Percentiles rank a stretch among this genome's conserved stretches.
Conservation (phyloP, 345 rosid species). For the Microcos paniculata region DNA sequence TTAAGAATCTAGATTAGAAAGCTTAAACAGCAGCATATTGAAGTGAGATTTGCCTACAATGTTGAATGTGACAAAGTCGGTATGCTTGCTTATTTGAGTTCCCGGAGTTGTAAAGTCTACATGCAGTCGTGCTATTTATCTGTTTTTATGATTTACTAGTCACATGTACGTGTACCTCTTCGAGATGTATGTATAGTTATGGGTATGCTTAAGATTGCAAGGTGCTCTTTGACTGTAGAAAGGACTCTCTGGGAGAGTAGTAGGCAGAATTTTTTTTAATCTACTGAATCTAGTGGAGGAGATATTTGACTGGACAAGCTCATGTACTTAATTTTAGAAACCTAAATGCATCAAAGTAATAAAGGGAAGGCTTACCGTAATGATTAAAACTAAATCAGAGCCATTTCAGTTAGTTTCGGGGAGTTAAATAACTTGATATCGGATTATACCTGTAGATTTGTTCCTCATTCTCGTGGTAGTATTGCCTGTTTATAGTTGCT, state of each 20-base stretch:
- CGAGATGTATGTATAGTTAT: no score
- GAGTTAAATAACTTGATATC: neutral
- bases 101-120: no score
- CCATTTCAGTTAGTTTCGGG: neutral
- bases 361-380: neutral
- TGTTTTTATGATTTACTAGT: no score
- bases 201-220: no score
- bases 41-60: neutral
- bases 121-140: no score
- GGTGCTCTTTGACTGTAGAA: no score
- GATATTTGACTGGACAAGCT: no score
- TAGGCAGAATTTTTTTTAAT: no score
- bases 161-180: no score
- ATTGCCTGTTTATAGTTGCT: neutral
- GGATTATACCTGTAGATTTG: neutral
- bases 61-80: neutral
- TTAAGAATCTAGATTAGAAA: neutral
- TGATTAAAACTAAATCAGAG: neutral
- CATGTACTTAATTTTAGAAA: neutral
- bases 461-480: neutral
- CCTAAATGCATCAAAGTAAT: neutral
- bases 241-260: no score
- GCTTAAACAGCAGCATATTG: neutral
- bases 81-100: neutral
- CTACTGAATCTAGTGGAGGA: no score